Conservation (phyloP, 2,329 filamentous ascomycete genomes). For the Sporothrix brunneoviolacea region DNA sequence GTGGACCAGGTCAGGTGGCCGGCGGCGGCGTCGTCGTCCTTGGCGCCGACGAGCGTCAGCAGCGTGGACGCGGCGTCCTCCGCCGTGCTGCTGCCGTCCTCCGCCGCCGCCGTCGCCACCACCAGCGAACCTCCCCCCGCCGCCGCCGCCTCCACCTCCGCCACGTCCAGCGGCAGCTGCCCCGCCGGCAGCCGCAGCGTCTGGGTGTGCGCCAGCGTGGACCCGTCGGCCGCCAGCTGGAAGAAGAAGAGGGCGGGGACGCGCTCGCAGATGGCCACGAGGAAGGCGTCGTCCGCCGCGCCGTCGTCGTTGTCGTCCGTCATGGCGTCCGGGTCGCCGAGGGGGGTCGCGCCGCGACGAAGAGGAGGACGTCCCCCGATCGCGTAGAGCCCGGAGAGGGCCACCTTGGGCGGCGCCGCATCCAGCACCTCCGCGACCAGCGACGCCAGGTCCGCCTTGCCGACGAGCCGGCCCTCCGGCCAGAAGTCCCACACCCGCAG, state of each 20-base stretch:
- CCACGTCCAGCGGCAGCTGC: slow-evolving; percentile 45
- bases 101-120: slow-evolving; percentile 1
- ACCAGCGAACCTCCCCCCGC: neutral
- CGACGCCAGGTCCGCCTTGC: slow-evolving; percentile 49
- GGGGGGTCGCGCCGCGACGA: no score
- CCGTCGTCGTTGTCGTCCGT: slow-evolving; percentile 2
- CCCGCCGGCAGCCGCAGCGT: slow-evolving; percentile 50
- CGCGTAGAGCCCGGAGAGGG: slow-evolving; percentile 39
- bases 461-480: slow-evolving; percentile 48
- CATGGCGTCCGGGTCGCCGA: slow-evolving; percentile 3
- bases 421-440: slow-evolving; percentile 35
- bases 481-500: slow-evolving; percentile 75
- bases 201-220: slow-evolving; percentile 41
- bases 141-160: slow-evolving; percentile 11
- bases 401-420: slow-evolving; percentile 30
- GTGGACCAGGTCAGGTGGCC: no score
- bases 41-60: slow-evolving; percentile 20
- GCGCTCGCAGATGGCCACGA: slow-evolving; percentile 38
- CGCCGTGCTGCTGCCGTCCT: neutral
- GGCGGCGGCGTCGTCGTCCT: no score
- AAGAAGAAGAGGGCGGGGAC: slow-evolving; percentile 61
- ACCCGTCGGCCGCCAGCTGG: slow-evolving; percentile 40
- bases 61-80: slow-evolving; percentile 17
- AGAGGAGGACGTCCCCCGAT: slow-evolving; percentile 20
- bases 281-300: slow-evolving; percentile 23